Base-by-base conservation (phyloP, 257 asterid species). In the Mentha longifolia region DNA sequence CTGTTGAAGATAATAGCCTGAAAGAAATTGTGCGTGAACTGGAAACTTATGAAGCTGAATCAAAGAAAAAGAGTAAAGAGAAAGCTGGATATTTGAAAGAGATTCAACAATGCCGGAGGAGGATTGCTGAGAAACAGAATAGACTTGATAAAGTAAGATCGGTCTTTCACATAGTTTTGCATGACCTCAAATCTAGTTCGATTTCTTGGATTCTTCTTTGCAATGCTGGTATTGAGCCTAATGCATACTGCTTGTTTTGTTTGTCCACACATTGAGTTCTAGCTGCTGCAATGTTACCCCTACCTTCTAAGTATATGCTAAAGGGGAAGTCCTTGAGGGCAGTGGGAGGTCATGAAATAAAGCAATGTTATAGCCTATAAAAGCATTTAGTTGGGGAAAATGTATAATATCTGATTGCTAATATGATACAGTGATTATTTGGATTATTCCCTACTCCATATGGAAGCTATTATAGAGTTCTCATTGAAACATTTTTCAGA, bases 1-100 rank as follows among this genome's bases (percentile, higher is more conserved):
- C 86, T 71, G 96, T 65, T 69, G 99, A 95, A 74, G 86, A 88
- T 68, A 68, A 62, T 74, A 82, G 84, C 78, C 89, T 84, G 75
- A 88, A 87, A 80, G 89, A 87, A 79, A 89, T 92, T 81, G 85
- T 95, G 78, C 85, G 74, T 83, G 96, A 92, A 79, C 85, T 95
- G 79, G 92, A 85, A 51, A 77, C 57, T 74, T 92, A 88, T 71
- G 89, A 92, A 74, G 85, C 82, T 70, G 98, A 88, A 83, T 79
- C 86, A 71, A 83, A 74, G 74, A 84, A 80, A 75, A 88, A 89
- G 87, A 90, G 77, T 81, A 89, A 87, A 88, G 95, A 89, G 74
- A 87, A 88, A 75, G 80, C 83, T 76, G 91, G 87, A 71, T 89
- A 92, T 83, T 61, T 84, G 86, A 92, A 86, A 83, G 98, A 95